Percentiles rank a stretch among this genome's conserved stretches.
Evolutionary conservation across 2,329 filamentous ascomycete species (phyloP).

Genomic region (Dothistroma septosporum): DNA sequence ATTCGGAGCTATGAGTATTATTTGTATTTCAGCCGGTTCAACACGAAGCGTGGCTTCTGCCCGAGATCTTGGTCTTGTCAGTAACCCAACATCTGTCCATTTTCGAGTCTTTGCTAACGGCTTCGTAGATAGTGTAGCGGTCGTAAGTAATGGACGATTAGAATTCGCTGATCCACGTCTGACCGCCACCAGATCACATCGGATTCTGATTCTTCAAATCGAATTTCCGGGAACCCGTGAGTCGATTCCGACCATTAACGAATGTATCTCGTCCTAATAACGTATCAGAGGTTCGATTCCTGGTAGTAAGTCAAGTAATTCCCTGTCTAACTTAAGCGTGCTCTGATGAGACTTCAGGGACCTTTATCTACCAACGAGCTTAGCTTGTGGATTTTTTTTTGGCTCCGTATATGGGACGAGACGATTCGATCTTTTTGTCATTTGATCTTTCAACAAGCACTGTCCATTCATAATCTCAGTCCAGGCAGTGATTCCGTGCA

Average conservation of each 20-base stretch:
- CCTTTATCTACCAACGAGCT: neutral
- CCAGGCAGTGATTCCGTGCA: too few species aligned
- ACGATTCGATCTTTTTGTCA: too few species aligned
- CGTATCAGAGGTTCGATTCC: constrained; percentile 7
- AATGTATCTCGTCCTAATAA: neutral
- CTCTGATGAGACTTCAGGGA: neutral
- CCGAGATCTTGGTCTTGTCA: neutral
- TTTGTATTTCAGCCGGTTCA: too few species aligned
- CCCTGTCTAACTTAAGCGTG: too few species aligned
- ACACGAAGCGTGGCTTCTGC: too few species aligned
- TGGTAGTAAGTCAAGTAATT: constrained; percentile 2
- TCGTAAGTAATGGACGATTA: neutral
- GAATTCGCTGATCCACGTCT: neutral
- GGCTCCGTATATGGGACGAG: neutral
- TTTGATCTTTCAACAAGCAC: too few species aligned
- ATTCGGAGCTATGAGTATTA: too few species aligned
- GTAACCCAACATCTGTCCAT: too few species aligned
- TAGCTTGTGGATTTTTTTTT: neutral
- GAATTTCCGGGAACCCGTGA: constrained; percentile 5
- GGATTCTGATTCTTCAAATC: constrained; percentile 1
- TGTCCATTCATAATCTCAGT: too few species aligned
- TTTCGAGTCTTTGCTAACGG: too few species aligned
- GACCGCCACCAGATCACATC: neutral
- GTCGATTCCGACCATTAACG: neutral
- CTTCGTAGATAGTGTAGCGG: neutral